phyloP scores from a whole-genome alignment of 2,329 filamentous ascomycete species.

The Coleophoma cylindrospora region DNA sequence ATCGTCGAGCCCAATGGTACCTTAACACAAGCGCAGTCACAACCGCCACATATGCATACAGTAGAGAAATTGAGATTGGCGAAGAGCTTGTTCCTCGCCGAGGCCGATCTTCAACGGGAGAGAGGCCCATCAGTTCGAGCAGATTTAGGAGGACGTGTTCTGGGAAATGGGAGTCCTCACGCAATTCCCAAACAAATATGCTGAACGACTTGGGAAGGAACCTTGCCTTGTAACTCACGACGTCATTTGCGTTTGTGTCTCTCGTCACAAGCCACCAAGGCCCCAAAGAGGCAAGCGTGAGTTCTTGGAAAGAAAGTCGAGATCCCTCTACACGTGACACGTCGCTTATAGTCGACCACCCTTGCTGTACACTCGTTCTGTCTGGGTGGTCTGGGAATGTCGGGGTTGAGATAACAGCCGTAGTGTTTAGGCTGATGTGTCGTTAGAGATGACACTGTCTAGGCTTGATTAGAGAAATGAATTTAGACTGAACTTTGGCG shows the following conservation, averaged over 20 bases:
- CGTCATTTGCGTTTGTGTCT: background rate
- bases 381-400: no score
- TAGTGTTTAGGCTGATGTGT: no score
- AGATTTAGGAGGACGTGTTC: background rate
- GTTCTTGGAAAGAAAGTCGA: no score
- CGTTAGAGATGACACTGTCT: no score
- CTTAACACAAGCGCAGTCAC: background rate
- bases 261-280: background rate
- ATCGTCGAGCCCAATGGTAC: slow-evolving; percentile 25
- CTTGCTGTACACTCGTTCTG: no score
- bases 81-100: background rate
- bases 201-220: background rate
- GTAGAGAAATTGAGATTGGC: no score
- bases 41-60: background rate
- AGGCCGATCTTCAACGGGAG: background rate
- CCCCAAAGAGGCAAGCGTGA: background rate
- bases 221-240: background rate
- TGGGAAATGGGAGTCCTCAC: background rate
- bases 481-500: no score
- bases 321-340: no score
- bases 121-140: background rate
- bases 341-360: no score
- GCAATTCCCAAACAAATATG: background rate
- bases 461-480: no score
- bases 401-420: no score